These are phyloP conservation scores for Phoma sp. DNA, from an alignment of 2,329 filamentous ascomycete species.

Conservation along the genomic window DNA sequence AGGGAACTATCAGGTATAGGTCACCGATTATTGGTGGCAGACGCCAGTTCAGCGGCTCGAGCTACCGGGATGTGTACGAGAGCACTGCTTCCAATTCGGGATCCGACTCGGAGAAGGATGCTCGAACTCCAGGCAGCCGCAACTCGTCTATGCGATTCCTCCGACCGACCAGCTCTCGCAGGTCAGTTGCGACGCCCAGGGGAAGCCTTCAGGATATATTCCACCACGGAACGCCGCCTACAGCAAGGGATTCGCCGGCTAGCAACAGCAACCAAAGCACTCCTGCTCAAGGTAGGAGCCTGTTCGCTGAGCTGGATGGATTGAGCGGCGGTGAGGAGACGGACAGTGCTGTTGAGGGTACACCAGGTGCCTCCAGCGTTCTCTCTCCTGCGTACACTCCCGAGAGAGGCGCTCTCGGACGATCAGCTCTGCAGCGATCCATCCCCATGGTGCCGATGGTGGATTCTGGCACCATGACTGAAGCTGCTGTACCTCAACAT, in stretches of 20 bases:
- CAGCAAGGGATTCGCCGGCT: conserved; percentile 58
- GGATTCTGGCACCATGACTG: conserved; percentile 68
- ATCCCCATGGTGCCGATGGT: conserved; percentile 56
- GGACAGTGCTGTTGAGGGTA: conserved; percentile 42
- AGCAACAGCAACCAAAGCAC: conserved; percentile 54
- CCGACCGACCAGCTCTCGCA: conserved; percentile 64
- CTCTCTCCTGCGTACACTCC: conserved; percentile 35
- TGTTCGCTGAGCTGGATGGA: conserved; percentile 89
- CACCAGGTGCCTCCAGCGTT: conserved; percentile 42
- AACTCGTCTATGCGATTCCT: conserved; percentile 76
- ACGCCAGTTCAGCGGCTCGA: conserved; percentile 52
- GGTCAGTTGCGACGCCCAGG: conserved; percentile 57
- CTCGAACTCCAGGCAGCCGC: conserved; percentile 66
- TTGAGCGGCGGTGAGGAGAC: conserved; percentile 74
- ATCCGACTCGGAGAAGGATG: conserved; percentile 69
- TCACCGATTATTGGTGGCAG: conserved; percentile 47
- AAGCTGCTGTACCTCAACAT: conserved; percentile 57
- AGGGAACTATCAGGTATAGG: conserved; percentile 43
- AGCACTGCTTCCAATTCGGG: conserved; percentile 89
- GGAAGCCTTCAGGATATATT: conserved; percentile 61
- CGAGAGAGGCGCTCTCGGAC: conserved; percentile 32
- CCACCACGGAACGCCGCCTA: conserved; percentile 65
- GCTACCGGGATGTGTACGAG: conserved; percentile 72
- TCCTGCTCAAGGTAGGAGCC: conserved; percentile 70
- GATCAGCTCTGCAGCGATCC: conserved; percentile 31